Percentiles rank a stretch among this genome's conserved stretches.
Evolutionary conservation across 306 rosid species (phyloP).

Genomic region (Coriaria nepalensis): DNA sequence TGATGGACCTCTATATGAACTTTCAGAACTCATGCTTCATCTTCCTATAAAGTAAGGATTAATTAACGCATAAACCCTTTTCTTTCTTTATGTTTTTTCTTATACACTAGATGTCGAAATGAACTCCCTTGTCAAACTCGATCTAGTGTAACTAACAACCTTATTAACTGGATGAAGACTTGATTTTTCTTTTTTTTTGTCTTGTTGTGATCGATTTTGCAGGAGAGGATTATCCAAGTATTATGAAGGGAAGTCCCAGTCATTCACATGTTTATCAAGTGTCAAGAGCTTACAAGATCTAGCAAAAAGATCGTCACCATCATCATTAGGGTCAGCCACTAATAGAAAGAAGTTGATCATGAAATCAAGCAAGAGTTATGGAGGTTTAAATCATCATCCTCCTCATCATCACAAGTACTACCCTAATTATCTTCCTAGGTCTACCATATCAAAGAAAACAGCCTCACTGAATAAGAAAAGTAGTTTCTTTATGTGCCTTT

Average conservation of each 20-base stretch:
- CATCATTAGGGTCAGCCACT: no score
- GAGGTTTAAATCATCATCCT: constrained; percentile 40
- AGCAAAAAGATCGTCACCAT: constrained; percentile 39
- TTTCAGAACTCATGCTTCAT: constrained; percentile 64
- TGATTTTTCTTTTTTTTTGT: constrained; percentile 6
- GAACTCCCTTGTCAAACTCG: no score
- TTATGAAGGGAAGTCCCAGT: constrained; percentile 71
- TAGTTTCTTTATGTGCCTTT: constrained; percentile 18
- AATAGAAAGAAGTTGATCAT: constrained; percentile 28
- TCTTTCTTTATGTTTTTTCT: not conserved
- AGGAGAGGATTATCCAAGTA: constrained; percentile 82
- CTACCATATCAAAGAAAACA: constrained; percentile 60
- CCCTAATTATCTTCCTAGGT: constrained; percentile 23
- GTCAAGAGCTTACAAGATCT: constrained; percentile 63
- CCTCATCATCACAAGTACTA: no score
- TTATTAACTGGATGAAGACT: no score
- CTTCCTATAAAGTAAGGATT: constrained; percentile 82
- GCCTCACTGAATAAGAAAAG: constrained; percentile 29
- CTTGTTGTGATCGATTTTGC: constrained; percentile 15
- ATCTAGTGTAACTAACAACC: no score
- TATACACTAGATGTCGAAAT: no score
- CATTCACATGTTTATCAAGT: constrained; percentile 56
- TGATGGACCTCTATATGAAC: constrained; percentile 56
- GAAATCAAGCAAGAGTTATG: constrained; percentile 66
- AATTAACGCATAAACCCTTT: not conserved